These are phyloP conservation scores for Castanopsis chinensis DNA, from an alignment of 306 rosid genomes.

Conservation along the genomic window DNA sequence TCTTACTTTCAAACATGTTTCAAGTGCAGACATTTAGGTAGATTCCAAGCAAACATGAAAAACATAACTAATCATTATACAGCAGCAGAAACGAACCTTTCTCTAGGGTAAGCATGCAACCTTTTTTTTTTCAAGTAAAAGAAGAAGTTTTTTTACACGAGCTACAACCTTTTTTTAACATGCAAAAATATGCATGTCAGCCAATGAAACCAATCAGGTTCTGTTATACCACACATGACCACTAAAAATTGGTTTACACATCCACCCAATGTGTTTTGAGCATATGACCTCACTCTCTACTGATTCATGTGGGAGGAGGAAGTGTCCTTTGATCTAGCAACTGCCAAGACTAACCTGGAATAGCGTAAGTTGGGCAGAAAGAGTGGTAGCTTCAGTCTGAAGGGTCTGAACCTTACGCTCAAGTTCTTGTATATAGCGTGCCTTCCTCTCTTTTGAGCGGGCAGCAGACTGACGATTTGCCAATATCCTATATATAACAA, in stretches of 20 bases:
- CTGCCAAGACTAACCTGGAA: conserved; percentile 70
- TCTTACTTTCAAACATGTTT: neutral
- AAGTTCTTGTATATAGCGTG: conserved; percentile 91
- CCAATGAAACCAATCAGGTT: neutral
- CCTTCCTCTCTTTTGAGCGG: conserved; percentile 98
- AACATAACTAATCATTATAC: neutral
- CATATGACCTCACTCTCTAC: no score
- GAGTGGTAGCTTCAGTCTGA: conserved; percentile 98
- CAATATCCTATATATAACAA: conserved; percentile 59
- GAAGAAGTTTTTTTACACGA: no score
- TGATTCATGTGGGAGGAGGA: no score
- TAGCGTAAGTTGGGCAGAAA: conserved; percentile 93
- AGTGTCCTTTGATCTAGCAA: neutral
- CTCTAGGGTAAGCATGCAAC: neutral
- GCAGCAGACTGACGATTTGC: conserved; percentile 99
- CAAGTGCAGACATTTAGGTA: neutral
- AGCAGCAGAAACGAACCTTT: neutral
- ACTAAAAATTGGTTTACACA: no score
- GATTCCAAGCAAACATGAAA: neutral
- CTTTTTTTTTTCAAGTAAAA: neutral
- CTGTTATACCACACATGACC: neutral
- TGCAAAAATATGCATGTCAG: neutral
- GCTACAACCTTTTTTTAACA: neutral
- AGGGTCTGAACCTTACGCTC: conserved; percentile 99
- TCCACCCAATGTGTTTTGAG: no score